Percentiles rank a stretch among this genome's conserved stretches.
These are phyloP conservation scores for Moniliella sp. DNA, from an alignment of 1,284 basidiomycete genomes.

Conservation along the genomic window DNA sequence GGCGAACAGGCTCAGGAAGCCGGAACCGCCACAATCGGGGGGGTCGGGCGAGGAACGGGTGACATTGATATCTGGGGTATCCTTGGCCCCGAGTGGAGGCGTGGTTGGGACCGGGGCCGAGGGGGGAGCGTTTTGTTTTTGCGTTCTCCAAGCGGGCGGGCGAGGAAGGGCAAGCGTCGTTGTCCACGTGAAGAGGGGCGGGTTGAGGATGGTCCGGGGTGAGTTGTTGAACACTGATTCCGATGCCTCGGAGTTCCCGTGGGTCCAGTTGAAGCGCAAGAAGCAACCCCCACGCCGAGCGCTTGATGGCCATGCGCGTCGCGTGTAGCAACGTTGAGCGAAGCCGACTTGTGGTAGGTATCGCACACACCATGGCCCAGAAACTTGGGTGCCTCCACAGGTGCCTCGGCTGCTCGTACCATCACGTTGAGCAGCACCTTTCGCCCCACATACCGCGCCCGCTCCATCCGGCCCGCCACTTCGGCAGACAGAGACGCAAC, in stretches of 20 bases:
- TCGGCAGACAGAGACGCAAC: constrained; percentile 17
- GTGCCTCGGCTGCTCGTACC: constrained; percentile 63
- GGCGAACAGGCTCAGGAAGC: too few relatives aligned
- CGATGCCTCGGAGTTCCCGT: constrained; percentile 70
- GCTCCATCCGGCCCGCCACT: constrained; percentile 15
- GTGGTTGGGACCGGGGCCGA: not conserved
- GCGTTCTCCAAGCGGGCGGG: not conserved
- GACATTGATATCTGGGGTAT: not conserved
- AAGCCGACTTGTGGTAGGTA: constrained; percentile 51
- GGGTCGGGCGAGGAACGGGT: not conserved
- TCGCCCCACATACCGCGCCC: constrained; percentile 57
- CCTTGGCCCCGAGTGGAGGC: not conserved
- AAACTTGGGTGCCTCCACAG: constrained; percentile 85
- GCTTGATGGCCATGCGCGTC: constrained; percentile 52
- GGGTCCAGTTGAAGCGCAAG: constrained; percentile 55
- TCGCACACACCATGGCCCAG: constrained; percentile 77
- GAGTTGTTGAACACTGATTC: constrained; percentile 74
- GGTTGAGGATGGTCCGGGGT: constrained; percentile 32
- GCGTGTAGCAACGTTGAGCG: constrained; percentile 39
- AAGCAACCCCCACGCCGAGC: constrained; percentile 58
- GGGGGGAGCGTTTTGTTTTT: not conserved
- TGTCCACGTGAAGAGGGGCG: constrained; percentile 4
- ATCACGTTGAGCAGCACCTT: constrained; percentile 54
- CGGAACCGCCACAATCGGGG: too few relatives aligned
- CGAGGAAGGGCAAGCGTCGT: constrained; percentile 6